Evolutionary conservation across 208 protist genomes (phyloP).

Genomic region (Acanthamoeba healyi): DNA sequence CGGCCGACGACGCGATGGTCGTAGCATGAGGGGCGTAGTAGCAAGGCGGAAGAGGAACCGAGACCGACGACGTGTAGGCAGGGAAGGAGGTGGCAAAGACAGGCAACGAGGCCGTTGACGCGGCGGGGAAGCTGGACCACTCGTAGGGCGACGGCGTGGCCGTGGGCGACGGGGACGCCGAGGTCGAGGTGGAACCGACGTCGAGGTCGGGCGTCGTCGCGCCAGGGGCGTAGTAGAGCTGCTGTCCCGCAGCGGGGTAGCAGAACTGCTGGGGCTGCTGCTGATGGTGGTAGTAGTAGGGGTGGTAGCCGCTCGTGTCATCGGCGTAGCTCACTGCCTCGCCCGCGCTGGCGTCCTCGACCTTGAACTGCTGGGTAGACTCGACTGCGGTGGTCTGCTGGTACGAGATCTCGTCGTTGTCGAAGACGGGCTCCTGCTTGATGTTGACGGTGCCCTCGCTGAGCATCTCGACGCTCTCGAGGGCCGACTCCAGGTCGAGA

Average conservation of each 20-base stretch:
- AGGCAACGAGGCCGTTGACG: neutral
- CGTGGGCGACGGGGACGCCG: neutral
- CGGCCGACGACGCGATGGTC: neutral
- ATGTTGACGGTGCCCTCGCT: neutral
- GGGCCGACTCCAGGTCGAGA: neutral
- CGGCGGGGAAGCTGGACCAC: neutral
- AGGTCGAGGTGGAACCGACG: neutral
- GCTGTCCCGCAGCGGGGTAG: no score
- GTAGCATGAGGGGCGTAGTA: neutral
- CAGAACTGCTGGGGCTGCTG: neutral
- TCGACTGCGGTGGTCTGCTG: no score
- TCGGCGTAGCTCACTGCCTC: no score
- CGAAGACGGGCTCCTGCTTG: neutral
- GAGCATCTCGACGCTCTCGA: neutral
- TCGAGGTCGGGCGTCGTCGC: neutral
- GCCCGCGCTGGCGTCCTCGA: no score
- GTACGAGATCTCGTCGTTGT: neutral
- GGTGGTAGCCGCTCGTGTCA: no score
- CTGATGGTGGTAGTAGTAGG: no score
- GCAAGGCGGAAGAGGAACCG: neutral
- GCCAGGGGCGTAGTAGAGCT: neutral
- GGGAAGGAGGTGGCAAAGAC: neutral
- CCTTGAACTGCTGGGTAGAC: no score
- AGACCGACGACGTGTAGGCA: neutral
- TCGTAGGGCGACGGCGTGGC: neutral